A percentile compares a stretch with the other conserved stretches of the same genome.
Evolutionary conservation across 2,329 filamentous ascomycete genomes (phyloP).

Genomic region (Trichoderma afroharzianum): DNA sequence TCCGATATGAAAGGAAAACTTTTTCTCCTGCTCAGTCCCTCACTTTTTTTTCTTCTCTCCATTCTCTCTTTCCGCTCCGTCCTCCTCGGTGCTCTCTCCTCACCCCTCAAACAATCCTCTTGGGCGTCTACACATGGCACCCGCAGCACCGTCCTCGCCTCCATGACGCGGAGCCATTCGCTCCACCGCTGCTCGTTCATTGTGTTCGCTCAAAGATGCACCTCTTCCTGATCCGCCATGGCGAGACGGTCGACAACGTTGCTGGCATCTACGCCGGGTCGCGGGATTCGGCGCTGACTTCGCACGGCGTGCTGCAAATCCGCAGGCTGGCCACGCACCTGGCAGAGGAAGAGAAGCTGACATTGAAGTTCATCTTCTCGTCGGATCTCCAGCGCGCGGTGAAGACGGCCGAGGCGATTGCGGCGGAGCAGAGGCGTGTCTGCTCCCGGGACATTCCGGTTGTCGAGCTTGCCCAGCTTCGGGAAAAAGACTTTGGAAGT

Average conservation of each 20-base stretch:
- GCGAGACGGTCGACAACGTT: conserved; percentile 87
- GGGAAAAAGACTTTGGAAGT: conserved; percentile 72
- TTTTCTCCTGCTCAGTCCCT: not conserved
- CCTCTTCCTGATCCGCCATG: conserved; percentile 78
- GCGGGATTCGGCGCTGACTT: conserved; percentile 76
- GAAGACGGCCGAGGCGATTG: conserved; percentile 66
- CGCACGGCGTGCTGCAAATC: conserved; percentile 78
- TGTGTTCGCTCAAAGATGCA: conserved; percentile 30
- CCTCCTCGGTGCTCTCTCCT: not conserved
- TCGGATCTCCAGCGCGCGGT: conserved; percentile 73
- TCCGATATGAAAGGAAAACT: conserved; percentile 9
- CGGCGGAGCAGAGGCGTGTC: conserved; percentile 47
- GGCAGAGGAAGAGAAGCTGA: conserved; percentile 38
- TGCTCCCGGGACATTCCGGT: conserved; percentile 20
- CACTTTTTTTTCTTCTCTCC: not conserved
- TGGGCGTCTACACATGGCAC: conserved; percentile 12
- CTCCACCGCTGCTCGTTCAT: conserved; percentile 15
- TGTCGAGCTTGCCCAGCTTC: conserved; percentile 43
- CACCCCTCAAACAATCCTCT: not conserved
- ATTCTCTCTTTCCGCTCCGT: not conserved
- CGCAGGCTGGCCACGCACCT: conserved; percentile 65
- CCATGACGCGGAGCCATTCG: conserved; percentile 17
- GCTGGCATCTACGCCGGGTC: conserved; percentile 73
- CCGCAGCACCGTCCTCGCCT: conserved; percentile 17
- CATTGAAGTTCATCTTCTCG: conserved; percentile 61